Base-by-base conservation (phyloP, 768 basidiomycete species). In the Rubroboletus pulcherrimus region DNA sequence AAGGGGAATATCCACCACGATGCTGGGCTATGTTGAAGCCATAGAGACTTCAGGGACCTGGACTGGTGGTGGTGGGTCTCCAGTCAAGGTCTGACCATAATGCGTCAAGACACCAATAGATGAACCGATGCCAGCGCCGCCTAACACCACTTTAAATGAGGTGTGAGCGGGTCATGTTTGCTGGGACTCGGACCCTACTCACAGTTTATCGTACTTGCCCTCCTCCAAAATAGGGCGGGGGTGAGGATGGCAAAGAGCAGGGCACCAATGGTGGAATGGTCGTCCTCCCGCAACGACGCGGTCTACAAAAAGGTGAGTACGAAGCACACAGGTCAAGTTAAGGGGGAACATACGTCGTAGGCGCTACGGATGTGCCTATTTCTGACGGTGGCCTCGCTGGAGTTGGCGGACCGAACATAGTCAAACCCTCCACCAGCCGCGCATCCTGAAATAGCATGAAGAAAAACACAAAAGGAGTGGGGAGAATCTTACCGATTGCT, bases 221-320 rank as follows among this genome's bases (percentile, higher is more conserved):
- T 78, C 47, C 81, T 90, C 87, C 88, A 92, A 48, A 91, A 75
- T 30, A 91, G 50, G 3, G 88, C 86, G 4, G 91, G 86, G 5
- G 78, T 80, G 3, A 91, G 66, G 14, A 87, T 79, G 15, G 80
- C 81, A 54, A 77, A 80, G 21, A 93, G 70, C 45, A 91, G 63
- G 19, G 78, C 78, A 26, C 91, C 91, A 44, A 92, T 87, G 2
- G 82, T 89, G 21, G 87, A 79, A 65, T 89, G 85, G 67, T 92
- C 91, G 52, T 90, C 83, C 45, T 79, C 77, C 59, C 89, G 76
- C 50, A 89, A 70, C 21, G 80, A 77, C 40, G 75, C 73, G 14
- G 77, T 80, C 88, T 91, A 47, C 15, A 48, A 49, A 54, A 26
- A 40, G n/a, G 30, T 66, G 7, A 56, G 59, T 10, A 15, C 3